phyloP scores from a whole-genome alignment of 345 rosid species.

The Rhizophora apiculata region DNA sequence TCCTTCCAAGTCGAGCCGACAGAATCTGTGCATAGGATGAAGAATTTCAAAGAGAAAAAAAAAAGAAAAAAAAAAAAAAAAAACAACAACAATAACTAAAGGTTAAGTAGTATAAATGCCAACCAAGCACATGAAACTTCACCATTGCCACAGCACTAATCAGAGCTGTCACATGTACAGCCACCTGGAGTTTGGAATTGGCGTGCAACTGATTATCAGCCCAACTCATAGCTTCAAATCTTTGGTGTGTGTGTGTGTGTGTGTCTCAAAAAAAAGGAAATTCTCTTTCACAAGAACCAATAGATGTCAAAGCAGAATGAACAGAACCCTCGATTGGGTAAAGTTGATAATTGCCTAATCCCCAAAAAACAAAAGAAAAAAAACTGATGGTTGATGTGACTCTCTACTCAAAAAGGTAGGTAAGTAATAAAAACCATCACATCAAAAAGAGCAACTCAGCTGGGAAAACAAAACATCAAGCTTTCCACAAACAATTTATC shows the following conservation, averaged over 20 bases:
- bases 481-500: background rate
- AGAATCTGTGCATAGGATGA: constrained; percentile 45
- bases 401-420: too few relatives aligned
- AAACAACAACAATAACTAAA: background rate
- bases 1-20: constrained; percentile 78
- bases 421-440: too few relatives aligned
- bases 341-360: background rate
- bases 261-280: background rate
- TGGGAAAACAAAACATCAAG: too few relatives aligned
- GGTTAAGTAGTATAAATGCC: background rate
- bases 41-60: background rate
- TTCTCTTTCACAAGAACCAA: background rate
- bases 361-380: too few relatives aligned
- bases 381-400: too few relatives aligned
- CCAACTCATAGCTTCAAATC: background rate
- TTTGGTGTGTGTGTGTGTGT: background rate
- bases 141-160: background rate
- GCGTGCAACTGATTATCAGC: background rate
- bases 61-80: background rate
- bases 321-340: background rate
- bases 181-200: background rate
- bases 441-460: too few relatives aligned
- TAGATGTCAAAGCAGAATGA: background rate
- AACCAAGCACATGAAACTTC: background rate
- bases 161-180: background rate